Conservation (phyloP, 257 asterid species). For the Solanum bulbocastanum region DNA sequence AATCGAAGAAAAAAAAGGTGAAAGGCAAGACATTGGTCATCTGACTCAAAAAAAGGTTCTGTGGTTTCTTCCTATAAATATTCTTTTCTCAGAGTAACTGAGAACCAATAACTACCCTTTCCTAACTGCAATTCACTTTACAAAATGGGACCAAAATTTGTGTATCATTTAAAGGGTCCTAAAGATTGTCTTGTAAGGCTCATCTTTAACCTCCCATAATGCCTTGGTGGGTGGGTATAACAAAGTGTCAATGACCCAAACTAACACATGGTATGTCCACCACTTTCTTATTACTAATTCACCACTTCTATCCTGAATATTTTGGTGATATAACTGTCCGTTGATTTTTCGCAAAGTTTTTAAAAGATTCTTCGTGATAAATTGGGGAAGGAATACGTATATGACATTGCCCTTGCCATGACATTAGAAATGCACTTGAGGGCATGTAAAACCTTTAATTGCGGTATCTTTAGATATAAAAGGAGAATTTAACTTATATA, state of each 20-base stretch:
- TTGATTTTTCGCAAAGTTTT: too few species aligned
- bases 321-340: too few species aligned
- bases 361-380: neutral
- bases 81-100: neutral
- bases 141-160: neutral
- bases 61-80: neutral
- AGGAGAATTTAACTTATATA: neutral
- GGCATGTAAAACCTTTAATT: too few species aligned
- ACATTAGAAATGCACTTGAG: too few species aligned
- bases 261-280: conserved; percentile 15
- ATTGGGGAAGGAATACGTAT: too few species aligned
- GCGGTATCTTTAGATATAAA: neutral
- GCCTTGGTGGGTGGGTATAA: neutral
- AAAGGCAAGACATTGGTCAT: neutral
- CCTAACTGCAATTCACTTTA: neutral
- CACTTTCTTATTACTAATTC: neutral
- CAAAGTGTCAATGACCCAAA: neutral
- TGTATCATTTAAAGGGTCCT: conserved; percentile 6
- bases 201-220: conserved; percentile 7
- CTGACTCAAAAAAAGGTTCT: neutral
- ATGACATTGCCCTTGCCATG: neutral
- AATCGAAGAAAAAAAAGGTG: neutral
- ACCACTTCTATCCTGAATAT: too few species aligned
- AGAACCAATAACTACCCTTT: neutral
- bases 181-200: neutral